Conservation (phyloP, 1,284 basidiomycete genomes). For the Exsudoporus floridanus region DNA sequence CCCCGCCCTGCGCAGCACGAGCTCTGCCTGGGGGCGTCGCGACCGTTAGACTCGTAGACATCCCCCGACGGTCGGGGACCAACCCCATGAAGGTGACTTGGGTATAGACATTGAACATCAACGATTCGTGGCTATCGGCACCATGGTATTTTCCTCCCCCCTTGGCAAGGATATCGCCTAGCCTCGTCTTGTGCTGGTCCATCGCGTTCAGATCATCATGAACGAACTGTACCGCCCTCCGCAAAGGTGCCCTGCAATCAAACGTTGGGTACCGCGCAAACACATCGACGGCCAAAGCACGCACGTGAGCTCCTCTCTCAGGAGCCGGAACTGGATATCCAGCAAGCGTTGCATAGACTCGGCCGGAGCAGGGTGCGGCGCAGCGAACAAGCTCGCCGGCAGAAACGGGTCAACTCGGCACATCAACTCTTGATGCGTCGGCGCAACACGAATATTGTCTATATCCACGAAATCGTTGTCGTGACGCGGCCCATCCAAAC, state of each 20-base stretch:
- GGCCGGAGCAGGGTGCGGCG: slow-evolving; percentile 57
- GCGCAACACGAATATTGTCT: slow-evolving; percentile 56
- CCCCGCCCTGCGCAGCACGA: slow-evolving; percentile 35
- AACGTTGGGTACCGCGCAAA: not conserved
- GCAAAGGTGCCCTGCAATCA: slow-evolving; percentile 47
- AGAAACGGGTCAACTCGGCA: slow-evolving; percentile 49
- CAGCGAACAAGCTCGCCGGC: slow-evolving; percentile 55
- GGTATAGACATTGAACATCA: slow-evolving; percentile 61
- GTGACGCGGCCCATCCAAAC: slow-evolving; percentile 54
- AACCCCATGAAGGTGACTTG: slow-evolving; percentile 44
- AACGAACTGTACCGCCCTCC: slow-evolving; percentile 48
- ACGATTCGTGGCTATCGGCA: slow-evolving; percentile 40
- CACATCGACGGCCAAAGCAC: slow-evolving; percentile 20
- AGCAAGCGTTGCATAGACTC: slow-evolving; percentile 60
- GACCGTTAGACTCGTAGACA: slow-evolving; percentile 45
- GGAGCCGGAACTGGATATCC: slow-evolving; percentile 68
- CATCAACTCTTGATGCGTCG: slow-evolving; percentile 61
- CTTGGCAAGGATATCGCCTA: slow-evolving; percentile 40
- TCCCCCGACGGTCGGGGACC: slow-evolving; percentile 46
- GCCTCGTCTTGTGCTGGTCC: slow-evolving; percentile 27
- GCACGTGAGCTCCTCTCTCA: slow-evolving; percentile 68
- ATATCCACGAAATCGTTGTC: slow-evolving; percentile 65
- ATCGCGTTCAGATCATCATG: slow-evolving; percentile 41
- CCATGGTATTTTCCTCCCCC: slow-evolving; percentile 50
- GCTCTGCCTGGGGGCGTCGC: slow-evolving; percentile 56